Conservation (phyloP, 106 monocot species). For the Dendrobium huoshanense region DNA sequence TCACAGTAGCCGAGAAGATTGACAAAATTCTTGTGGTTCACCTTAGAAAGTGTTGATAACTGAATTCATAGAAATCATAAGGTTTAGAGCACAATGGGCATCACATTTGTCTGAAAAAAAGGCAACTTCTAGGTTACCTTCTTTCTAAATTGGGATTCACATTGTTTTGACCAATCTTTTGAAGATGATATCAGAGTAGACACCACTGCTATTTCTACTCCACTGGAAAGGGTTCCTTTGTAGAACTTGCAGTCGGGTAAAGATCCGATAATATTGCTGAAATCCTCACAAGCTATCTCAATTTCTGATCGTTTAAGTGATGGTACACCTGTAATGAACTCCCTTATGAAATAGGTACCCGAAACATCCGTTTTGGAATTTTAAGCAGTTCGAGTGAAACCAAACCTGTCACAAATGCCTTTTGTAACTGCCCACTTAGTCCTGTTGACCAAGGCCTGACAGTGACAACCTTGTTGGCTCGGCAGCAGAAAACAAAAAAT, state of each 20-base stretch:
- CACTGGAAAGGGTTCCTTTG: slow-evolving; percentile 54
- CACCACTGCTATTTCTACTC: slow-evolving; percentile 52
- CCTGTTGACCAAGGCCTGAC: slow-evolving; percentile 52
- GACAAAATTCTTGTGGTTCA: slow-evolving; percentile 63
- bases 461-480: slow-evolving; percentile 27
- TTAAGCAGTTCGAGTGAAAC: too few species aligned
- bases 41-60: slow-evolving; percentile 46
- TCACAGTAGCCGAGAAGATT: slow-evolving; percentile 58
- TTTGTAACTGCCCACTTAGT: slow-evolving; percentile 49
- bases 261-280: slow-evolving; percentile 42
- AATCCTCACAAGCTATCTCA: slow-evolving; percentile 44
- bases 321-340: slow-evolving; percentile 30
- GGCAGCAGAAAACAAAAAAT: slow-evolving; percentile 24
- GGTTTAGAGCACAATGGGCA: neutral
- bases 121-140: slow-evolving; percentile 17
- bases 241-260: slow-evolving; percentile 30
- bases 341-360: neutral
- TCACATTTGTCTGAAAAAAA: neutral
- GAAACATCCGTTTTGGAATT: too few species aligned
- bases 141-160: slow-evolving; percentile 34
- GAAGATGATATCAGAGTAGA: slow-evolving; percentile 25
- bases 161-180: slow-evolving; percentile 33
- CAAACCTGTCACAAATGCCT: slow-evolving; percentile 45
- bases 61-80: slow-evolving; percentile 12
- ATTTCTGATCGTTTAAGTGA: slow-evolving; percentile 34